Base-by-base conservation (phyloP, 2,329 filamentous ascomycete genomes). In the Metarhizium sp. region DNA sequence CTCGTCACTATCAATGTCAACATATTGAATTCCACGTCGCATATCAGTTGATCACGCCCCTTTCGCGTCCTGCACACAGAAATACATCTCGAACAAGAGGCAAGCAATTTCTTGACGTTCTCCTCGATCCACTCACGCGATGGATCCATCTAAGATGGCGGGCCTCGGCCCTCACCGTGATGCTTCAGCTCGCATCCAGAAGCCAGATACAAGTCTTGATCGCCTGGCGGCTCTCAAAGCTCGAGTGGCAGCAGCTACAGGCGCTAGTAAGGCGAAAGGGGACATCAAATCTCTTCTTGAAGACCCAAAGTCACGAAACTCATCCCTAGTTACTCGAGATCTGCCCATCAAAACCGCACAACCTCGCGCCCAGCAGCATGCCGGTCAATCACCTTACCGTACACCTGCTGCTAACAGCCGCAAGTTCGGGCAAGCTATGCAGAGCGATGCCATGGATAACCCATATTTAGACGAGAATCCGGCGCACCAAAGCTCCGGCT, bases 401-500 rank as follows among this genome's bases (percentile, higher is more conserved):
- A 51, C 52, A 14, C 29, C 30, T 14, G 34, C 36, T n/a, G 16
- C 42, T 34, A 47, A 32, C 43, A 66, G 66, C 48, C 57, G 11
- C 48, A 45, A n/a, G 47, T 38, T 18, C 34, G 53, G 42, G 47
- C 54, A 43, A 36, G 36, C 20, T 4, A n/a, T 13, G 42, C 56
- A 61, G 42, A 48, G 4, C 4, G n/a, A 30, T 25, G 49, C 5
- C 3, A n/a, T n/a, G 2, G 55, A 59, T 32, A 95, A 96, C 61
- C 91, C 92, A 0, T 96, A 96, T 68, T 92, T 87, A 61, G 90
- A 95, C 64, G 78, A 86, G 7, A 86, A 75, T 60, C 71, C 85
- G 13, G 79, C 81, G n/a, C 74, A 78, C 4, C 83, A 86, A 77
- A 78, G 60, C 74, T 75, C 54, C 66, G 59, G 76, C 70, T 64